Percentiles rank a stretch among this genome's conserved stretches.
Conservation (phyloP, 306 rosid species). For the Crataegus laevigata region DNA sequence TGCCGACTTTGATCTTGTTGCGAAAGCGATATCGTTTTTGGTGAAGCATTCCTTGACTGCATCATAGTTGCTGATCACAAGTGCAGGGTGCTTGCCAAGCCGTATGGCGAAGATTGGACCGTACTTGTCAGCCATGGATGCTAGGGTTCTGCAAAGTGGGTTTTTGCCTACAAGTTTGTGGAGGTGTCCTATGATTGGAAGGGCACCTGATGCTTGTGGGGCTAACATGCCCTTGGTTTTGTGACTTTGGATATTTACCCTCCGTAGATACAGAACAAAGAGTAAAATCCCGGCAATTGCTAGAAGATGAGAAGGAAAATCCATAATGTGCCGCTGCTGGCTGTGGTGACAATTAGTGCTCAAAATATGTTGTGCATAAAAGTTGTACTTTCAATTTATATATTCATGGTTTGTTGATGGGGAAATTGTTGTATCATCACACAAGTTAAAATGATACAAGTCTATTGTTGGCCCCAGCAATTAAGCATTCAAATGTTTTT, state of each 20-base stretch:
- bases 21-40: conserved; percentile 32
- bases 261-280: conserved; percentile 14
- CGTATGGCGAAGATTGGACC: conserved; percentile 45
- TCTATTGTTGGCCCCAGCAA: no score
- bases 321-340: conserved; percentile 10
- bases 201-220: conserved; percentile 36
- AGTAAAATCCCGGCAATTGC: conserved; percentile 9
- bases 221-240: conserved; percentile 14
- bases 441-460: no score
- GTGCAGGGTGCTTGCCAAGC: conserved; percentile 31
- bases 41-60: conserved; percentile 14
- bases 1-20: conserved; percentile 32
- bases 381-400: neutral
- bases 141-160: conserved; percentile 33
- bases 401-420: neutral
- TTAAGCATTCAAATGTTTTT: no score
- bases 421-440: no score
- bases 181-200: conserved; percentile 56
- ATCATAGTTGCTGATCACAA: conserved; percentile 39
- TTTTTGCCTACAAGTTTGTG: conserved; percentile 21
- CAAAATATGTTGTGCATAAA: neutral
- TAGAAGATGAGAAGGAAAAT: conserved; percentile 11
- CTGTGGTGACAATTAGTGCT: neutral
- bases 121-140: conserved; percentile 34
- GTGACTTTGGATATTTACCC: neutral